Conservation (phyloP, 2,329 filamentous ascomycete genomes). For the Coniosporium tulheliwenetii region DNA sequence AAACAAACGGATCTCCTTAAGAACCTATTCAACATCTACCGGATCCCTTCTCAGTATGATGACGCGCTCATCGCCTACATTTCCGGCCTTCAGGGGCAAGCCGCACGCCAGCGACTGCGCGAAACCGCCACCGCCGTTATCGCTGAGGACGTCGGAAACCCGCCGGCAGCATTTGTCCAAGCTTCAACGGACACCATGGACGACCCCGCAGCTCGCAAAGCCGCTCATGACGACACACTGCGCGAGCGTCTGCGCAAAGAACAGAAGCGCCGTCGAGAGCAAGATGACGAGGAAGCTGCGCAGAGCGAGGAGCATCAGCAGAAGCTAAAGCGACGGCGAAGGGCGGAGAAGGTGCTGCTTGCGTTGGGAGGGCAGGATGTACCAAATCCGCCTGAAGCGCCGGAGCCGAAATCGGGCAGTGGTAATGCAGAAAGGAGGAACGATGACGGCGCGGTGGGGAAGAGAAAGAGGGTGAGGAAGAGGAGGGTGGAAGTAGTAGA, state of each 20-base stretch:
- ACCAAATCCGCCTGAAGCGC: neutral
- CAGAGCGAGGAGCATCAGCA: slow-evolving; percentile 7
- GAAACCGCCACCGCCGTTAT: slow-evolving; percentile 49
- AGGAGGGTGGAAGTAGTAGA: too few relatives aligned
- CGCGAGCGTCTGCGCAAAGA: slow-evolving; percentile 16
- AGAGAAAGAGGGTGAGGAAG: too few relatives aligned
- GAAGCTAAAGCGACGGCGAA: slow-evolving; percentile 4
- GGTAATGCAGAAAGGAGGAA: neutral
- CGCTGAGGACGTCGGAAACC: slow-evolving; percentile 24
- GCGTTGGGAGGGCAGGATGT: slow-evolving; percentile 1
- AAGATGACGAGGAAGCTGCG: slow-evolving; percentile 17
- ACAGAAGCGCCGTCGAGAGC: slow-evolving; percentile 12
- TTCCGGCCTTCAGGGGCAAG: slow-evolving; percentile 59
- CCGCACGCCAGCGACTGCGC: slow-evolving; percentile 48
- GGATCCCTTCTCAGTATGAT: slow-evolving; percentile 56
- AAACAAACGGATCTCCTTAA: slow-evolving; percentile 76
- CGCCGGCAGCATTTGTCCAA: slow-evolving; percentile 1
- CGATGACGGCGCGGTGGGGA: too few relatives aligned
- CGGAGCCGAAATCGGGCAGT: neutral
- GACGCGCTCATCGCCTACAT: slow-evolving; percentile 62
- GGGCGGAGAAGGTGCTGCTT: slow-evolving; percentile 6
- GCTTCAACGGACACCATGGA: slow-evolving; percentile 14
- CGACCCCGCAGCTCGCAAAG: slow-evolving; percentile 16
- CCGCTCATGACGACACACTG: slow-evolving; percentile 19
- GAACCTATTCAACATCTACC: slow-evolving; percentile 57